Base-by-base conservation (phyloP, 768 basidiomycete genomes). In the Mycena vitilis region DNA sequence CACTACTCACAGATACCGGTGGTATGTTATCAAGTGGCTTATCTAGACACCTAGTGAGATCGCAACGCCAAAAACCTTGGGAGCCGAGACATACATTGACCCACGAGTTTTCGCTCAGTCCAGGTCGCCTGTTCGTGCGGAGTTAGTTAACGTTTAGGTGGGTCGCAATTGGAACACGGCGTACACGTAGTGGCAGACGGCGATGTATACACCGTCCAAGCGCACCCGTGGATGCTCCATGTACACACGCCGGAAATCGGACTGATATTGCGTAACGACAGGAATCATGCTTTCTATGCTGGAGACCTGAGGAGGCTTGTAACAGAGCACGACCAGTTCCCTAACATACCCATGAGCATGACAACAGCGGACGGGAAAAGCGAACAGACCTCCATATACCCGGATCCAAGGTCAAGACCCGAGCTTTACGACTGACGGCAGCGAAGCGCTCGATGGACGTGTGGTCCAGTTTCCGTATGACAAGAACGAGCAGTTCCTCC, bases 181-280 rank as follows among this genome's bases (percentile, higher is more conserved):
- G 68, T 77, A 93, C 93, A 91, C 82, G 72, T 94, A 97, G 77
- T 95, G 95, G 74, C 95, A 96, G 22, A 94, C 92, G 23, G 94
- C 91, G 59, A 98, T 96, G 76, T 97, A 97, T 12, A 95, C 90
- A 2, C 96, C 96, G 68, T 97, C 96, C 70, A 91, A 76, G 45
- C 96, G 89, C 55, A 97, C 77, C 54, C 96, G 87, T 16, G 95
- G 95, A 65, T 95, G 92, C 77, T 95, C 92, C 49, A 97, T 87
- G 76, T 88, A 94, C 11, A 93, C 80, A 22, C 89, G 89, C 45
- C 96, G 87, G 79, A 89, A 95, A 76, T 94, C 88, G 56, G 81
- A 85, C 55, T 78, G 75, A 76, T 88, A 89, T n/a, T 78, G 79
- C 23, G 84, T 78, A 15, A 89, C 80, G 25, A 94, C 81, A 2